Evolutionary conservation across 306 rosid species (phyloP).

Genomic region (Sicyos edulis): DNA sequence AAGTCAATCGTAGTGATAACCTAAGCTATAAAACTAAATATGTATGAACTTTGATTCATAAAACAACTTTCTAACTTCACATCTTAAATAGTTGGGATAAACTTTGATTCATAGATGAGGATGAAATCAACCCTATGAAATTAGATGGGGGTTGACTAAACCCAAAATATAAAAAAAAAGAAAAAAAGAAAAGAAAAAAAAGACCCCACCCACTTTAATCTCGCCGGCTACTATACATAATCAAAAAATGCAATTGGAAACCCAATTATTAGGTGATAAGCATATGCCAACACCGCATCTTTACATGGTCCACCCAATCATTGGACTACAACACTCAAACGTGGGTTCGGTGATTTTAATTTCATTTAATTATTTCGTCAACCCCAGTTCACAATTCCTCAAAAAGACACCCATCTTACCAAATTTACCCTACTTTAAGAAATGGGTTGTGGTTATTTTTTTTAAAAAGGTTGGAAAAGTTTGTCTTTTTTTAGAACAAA

Average conservation of each 20-base stretch:
- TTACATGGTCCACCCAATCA: constrained; percentile 20
- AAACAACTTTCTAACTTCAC: no score
- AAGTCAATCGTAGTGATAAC: no score
- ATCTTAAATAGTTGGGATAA: no score
- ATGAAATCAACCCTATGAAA: no score
- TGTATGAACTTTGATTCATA: no score
- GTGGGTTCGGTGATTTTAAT: constrained; percentile 6
- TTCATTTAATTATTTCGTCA: neutral
- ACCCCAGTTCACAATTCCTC: neutral
- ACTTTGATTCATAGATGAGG: no score
- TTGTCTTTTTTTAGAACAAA: neutral
- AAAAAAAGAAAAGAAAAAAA: neutral
- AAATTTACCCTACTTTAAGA: constrained; percentile 5
- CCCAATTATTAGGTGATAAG: neutral
- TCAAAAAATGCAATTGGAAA: no score
- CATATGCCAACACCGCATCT: constrained; percentile 6
- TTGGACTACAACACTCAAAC: neutral
- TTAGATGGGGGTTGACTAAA: neutral
- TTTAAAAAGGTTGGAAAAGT: neutral
- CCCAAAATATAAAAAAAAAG: neutral
- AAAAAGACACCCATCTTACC: neutral
- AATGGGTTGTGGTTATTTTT: constrained; percentile 25
- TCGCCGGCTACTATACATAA: neutral
- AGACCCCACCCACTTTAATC: constrained; percentile 12
- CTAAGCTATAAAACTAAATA: no score